phyloP scores from a whole-genome alignment of 2,329 filamentous ascomycete species.

The Talaromyces rugulosus region DNA sequence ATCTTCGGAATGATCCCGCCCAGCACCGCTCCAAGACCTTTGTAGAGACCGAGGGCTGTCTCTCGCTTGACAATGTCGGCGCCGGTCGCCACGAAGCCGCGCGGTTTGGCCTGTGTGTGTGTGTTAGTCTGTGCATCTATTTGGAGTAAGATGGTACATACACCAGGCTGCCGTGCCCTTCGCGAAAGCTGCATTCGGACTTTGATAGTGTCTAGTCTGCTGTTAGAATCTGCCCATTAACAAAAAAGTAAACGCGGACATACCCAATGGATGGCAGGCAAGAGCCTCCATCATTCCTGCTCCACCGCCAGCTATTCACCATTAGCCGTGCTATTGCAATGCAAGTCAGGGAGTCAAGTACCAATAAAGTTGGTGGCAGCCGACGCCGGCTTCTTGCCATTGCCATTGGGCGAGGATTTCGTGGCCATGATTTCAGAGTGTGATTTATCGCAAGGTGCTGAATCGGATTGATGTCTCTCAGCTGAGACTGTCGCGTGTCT shows the following conservation, averaged over 20 bases:
- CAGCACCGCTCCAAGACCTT: slow-evolving; percentile 92
- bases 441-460: neutral
- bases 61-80: slow-evolving; percentile 82
- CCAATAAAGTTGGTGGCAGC: slow-evolving; percentile 88
- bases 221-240: slow-evolving; percentile 5
- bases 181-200: slow-evolving; percentile 98
- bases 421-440: neutral
- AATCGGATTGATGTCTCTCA: neutral
- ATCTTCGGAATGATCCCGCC: slow-evolving; percentile 98
- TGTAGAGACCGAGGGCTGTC: slow-evolving; percentile 90
- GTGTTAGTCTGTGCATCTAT: neutral
- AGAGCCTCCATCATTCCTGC: slow-evolving; percentile 99
- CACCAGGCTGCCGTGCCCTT: slow-evolving; percentile 74
- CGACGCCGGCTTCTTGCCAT: slow-evolving; percentile 69
- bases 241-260: slow-evolving; percentile 21
- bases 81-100: slow-evolving; percentile 85
- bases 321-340: slow-evolving; percentile 17
- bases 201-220: slow-evolving; percentile 78
- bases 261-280: slow-evolving; percentile 88
- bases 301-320: slow-evolving; percentile 73
- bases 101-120: slow-evolving; percentile 57
- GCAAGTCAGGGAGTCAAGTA: slow-evolving; percentile 41
- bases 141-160: slow-evolving; percentile 35
- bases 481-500: neutral
- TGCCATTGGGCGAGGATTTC: neutral